Conservation (phyloP, 257 asterid genomes). For the Solanum sitiens region DNA sequence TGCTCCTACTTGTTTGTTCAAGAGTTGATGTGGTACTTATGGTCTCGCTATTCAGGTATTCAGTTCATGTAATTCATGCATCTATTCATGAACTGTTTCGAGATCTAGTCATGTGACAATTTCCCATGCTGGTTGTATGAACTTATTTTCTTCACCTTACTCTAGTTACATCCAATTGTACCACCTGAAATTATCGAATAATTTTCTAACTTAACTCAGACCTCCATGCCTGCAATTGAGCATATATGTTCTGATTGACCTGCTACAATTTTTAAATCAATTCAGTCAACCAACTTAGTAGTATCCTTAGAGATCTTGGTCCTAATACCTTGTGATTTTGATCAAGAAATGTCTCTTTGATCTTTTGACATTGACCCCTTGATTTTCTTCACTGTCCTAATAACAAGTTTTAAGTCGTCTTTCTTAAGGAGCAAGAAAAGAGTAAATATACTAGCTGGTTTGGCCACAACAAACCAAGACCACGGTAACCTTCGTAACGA, state of each 20-base stretch:
- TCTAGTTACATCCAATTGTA: neutral
- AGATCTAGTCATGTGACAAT: neutral
- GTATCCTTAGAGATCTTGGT: neutral
- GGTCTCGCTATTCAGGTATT: neutral
- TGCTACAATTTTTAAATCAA: neutral
- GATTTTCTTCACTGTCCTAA: neutral
- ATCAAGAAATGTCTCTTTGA: neutral
- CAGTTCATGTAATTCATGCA: neutral
- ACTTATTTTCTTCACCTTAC: neutral
- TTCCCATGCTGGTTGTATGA: neutral
- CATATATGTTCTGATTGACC: neutral
- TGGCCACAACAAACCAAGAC: neutral
- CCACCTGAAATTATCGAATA: neutral
- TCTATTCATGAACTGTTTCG: neutral
- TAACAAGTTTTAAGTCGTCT: neutral
- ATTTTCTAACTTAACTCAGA: neutral
- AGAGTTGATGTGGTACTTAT: neutral
- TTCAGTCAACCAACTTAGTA: neutral
- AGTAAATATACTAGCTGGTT: neutral
- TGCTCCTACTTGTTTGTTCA: neutral
- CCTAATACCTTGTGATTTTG: neutral
- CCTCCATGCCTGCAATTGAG: neutral
- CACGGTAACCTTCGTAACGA: neutral
- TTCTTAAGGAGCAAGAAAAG: neutral
- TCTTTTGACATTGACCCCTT: neutral